Percentiles rank a stretch among this genome's conserved stretches.
phyloP scores from a whole-genome alignment of 2,329 filamentous ascomycete genomes.

The Venturiaceae sp. region DNA sequence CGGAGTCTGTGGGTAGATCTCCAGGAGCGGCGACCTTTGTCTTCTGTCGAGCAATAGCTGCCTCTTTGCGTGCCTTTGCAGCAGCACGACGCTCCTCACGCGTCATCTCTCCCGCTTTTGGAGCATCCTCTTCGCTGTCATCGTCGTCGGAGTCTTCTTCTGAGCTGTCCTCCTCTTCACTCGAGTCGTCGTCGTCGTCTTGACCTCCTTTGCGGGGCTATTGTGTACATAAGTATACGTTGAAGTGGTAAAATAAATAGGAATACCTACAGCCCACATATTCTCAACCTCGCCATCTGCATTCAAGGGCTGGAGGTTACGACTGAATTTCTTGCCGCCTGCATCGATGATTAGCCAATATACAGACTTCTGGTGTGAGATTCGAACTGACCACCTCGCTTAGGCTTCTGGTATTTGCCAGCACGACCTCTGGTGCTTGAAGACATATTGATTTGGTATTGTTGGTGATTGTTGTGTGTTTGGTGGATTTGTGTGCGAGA shows the following conservation, averaged over 20 bases:
- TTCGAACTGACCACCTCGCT: slow-evolving; percentile 66
- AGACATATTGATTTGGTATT: background rate
- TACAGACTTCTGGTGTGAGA: background rate
- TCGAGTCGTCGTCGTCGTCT: slow-evolving; percentile 25
- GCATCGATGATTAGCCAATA: slow-evolving; percentile 3
- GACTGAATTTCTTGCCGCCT: slow-evolving; percentile 95
- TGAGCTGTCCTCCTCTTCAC: slow-evolving; percentile 18
- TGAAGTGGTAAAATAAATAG: background rate
- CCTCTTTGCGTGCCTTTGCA: slow-evolving; percentile 85
- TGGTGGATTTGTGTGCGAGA: too few species aligned
- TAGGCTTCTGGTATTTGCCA: slow-evolving; percentile 91
- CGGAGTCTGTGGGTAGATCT: slow-evolving; percentile 64
- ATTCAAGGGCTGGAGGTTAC: slow-evolving; percentile 79
- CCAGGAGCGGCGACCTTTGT: slow-evolving; percentile 66
- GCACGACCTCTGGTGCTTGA: slow-evolving; percentile 54
- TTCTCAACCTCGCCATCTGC: slow-evolving; percentile 79
- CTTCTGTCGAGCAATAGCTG: slow-evolving; percentile 70
- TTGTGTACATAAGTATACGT: background rate
- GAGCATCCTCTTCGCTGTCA: slow-evolving; percentile 25
- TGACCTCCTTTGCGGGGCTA: slow-evolving; percentile 3
- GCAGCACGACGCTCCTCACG: slow-evolving; percentile 82
- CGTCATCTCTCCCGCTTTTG: slow-evolving; percentile 41
- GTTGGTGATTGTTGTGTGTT: too few species aligned
- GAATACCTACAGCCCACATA: slow-evolving; percentile 65
- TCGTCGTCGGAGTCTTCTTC: slow-evolving; percentile 39